A percentile compares a stretch with the other conserved stretches of the same genome.
Evolutionary conservation across 805 yeast genomes (phyloP).

Genomic region (Teunomyces atbi): DNA sequence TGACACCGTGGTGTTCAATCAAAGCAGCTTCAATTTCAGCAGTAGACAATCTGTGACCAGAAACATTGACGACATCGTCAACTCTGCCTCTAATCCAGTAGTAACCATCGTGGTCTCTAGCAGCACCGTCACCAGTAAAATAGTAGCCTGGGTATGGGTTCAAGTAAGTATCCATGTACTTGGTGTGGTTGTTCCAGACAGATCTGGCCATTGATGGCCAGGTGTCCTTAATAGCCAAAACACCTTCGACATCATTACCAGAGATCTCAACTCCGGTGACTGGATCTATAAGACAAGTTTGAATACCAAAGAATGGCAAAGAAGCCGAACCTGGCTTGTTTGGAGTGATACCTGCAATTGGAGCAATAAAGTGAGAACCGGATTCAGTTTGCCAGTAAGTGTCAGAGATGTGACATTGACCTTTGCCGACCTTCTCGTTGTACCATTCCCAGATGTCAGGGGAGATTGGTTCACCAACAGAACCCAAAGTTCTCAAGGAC

Average conservation of each 20-base stretch:
- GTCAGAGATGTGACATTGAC: slow-evolving; percentile 70
- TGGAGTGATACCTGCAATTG: slow-evolving; percentile 72
- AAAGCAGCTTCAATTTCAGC: slow-evolving; percentile 86
- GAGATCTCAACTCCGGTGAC: slow-evolving; percentile 65
- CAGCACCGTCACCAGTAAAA: slow-evolving; percentile 90
- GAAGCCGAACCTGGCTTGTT: slow-evolving; percentile 86
- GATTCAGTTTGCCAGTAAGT: slow-evolving; percentile 92
- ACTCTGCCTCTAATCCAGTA: slow-evolving; percentile 86
- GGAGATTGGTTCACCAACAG: slow-evolving; percentile 86
- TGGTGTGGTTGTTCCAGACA: slow-evolving; percentile 72
- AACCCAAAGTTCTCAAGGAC: slow-evolving; percentile 68
- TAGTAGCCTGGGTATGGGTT: slow-evolving; percentile 79
- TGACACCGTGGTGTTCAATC: slow-evolving; percentile 66
- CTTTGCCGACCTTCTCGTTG: slow-evolving; percentile 66
- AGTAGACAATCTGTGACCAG: slow-evolving; percentile 85
- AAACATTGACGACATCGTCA: slow-evolving; percentile 84
- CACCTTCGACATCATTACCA: slow-evolving; percentile 78
- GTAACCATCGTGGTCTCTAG: slow-evolving; percentile 79
- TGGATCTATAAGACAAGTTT: slow-evolving; percentile 71
- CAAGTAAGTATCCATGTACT: slow-evolving; percentile 78
- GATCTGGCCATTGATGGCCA: slow-evolving; percentile 90
- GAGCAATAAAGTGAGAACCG: slow-evolving; percentile 76
- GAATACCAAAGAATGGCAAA: slow-evolving; percentile 80
- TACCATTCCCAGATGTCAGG: slow-evolving; percentile 90
- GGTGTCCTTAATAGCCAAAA: slow-evolving; percentile 63